phyloP scores from a whole-genome alignment of 305 asterid genomes.

The Solanum hybrid region DNA sequence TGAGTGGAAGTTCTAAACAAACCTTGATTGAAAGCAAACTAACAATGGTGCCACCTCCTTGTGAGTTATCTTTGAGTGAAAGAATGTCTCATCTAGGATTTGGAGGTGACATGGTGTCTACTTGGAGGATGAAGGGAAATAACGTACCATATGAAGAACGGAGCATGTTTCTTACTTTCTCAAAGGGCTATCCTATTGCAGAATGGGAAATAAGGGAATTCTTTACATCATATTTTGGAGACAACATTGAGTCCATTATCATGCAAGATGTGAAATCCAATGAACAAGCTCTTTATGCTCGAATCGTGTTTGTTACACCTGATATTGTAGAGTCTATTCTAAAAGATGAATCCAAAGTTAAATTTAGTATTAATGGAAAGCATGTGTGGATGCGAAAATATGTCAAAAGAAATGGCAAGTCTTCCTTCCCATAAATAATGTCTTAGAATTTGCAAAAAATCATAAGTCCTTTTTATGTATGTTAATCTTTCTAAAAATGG shows the following conservation, averaged over 20 bases:
- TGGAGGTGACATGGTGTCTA: not conserved
- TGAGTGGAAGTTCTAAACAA: not conserved
- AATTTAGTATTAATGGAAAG: constrained; percentile 40
- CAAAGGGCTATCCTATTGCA: not conserved
- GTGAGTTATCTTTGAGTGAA: not conserved
- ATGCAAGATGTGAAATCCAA: constrained; percentile 34
- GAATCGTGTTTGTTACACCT: constrained; percentile 17
- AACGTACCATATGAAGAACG: not conserved
- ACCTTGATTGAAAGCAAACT: not conserved
- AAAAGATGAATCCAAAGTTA: constrained; percentile 26
- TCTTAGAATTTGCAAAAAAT: not conserved
- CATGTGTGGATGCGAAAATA: constrained; percentile 54
- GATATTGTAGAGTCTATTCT: constrained; percentile 19
- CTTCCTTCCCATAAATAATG: not conserved
- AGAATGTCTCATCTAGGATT: constrained; percentile 14
- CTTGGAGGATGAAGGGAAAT: not conserved
- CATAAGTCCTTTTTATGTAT: not conserved
- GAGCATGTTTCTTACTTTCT: not conserved
- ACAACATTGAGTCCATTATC: constrained; percentile 28
- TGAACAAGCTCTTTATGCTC: constrained; percentile 41
- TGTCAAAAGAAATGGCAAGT: constrained; percentile 6
- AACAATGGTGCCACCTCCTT: not conserved
- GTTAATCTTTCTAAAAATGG: not conserved
- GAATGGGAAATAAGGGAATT: constrained; percentile 23
- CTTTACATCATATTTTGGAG: constrained; percentile 20